These are phyloP conservation scores for Phoma sp. DNA, from an alignment of 2,329 filamentous ascomycete species.

Conservation along the genomic window DNA sequence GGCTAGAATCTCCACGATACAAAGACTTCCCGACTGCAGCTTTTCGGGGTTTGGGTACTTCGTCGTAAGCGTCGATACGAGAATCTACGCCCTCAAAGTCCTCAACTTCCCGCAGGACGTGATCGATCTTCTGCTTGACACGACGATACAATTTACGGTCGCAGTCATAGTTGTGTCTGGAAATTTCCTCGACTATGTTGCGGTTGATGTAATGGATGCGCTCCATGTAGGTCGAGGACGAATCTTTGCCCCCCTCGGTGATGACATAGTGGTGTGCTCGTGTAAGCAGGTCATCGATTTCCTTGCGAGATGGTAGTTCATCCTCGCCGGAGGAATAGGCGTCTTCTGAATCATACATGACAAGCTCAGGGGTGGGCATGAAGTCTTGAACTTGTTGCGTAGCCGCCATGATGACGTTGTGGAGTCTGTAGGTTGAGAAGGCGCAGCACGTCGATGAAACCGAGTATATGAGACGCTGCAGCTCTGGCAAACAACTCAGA, in stretches of 20 bases:
- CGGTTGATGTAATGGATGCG: constrained; percentile 35
- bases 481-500: constrained; percentile 10
- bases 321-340: constrained; percentile 11
- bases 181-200: constrained; percentile 28
- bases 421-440: background rate
- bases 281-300: constrained; percentile 31
- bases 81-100: constrained; percentile 16
- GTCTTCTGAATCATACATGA: constrained; percentile 13
- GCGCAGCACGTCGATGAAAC: background rate
- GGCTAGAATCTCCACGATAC: background rate
- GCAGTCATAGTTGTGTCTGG: constrained; percentile 19
- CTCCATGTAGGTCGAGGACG: constrained; percentile 23
- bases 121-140: constrained; percentile 27
- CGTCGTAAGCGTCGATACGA: constrained; percentile 6
- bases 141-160: constrained; percentile 29
- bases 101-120: constrained; percentile 24
- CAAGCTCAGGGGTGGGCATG: constrained; percentile 6
- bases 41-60: constrained; percentile 10
- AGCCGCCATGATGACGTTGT: constrained; percentile 6
- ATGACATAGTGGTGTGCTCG: constrained; percentile 39
- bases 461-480: constrained; percentile 3
- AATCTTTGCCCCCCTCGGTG: constrained; percentile 29
- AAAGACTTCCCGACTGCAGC: background rate
- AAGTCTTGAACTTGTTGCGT: background rate
- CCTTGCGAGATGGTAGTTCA: constrained; percentile 9